Base-by-base conservation (phyloP, 257 asterid genomes). In the Solanum ahanhuiri region DNA sequence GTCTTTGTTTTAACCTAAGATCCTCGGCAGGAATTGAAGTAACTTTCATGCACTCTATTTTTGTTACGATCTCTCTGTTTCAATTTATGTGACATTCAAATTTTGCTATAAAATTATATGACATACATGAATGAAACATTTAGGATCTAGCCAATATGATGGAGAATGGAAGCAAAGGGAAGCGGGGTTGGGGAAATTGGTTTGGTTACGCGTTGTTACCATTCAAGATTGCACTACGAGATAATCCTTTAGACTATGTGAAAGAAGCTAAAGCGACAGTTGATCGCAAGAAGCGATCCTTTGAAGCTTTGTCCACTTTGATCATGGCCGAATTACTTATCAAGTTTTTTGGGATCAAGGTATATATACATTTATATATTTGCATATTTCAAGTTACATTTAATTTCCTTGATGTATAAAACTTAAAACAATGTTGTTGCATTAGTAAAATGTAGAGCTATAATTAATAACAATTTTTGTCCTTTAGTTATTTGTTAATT, bases 11-110 rank as follows among this genome's bases (percentile, higher is more conserved):
- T 12, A 90, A 90, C 87, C 30, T 90, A 33, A 87, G 93, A 86
- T 89, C 90, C 28, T 84, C 90, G 41, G 84, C 88, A 43, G 91
- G 93, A 79, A 77, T 87, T 58, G 91, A 90, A 89, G 90, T 89
- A 28, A 37, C 25, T 83, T 35, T 12, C 35, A 11, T 28, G 30
- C 34, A 14, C 2, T 66, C 4, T 66, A 25, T 66, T 12, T 25
- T 1, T 8, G 3, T 58, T 20, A 58, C 7, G 35, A 33, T 48
- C 6, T 6, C 3, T 18, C 25, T 7, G 28, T 58, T 10, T 57
- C 64, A 20, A 8, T 60, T 22, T 20, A 60, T 60, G 28, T 60
- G 28, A 3, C 12, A n/a, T 60, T 60, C 67, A 60, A 1, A 10
- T 60, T 60, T 8, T 4, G 12, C 3, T 41, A 3, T 41, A 0